Conservation (phyloP, 2,329 filamentous ascomycete species). For the Dendrostoma leiphaemia region DNA sequence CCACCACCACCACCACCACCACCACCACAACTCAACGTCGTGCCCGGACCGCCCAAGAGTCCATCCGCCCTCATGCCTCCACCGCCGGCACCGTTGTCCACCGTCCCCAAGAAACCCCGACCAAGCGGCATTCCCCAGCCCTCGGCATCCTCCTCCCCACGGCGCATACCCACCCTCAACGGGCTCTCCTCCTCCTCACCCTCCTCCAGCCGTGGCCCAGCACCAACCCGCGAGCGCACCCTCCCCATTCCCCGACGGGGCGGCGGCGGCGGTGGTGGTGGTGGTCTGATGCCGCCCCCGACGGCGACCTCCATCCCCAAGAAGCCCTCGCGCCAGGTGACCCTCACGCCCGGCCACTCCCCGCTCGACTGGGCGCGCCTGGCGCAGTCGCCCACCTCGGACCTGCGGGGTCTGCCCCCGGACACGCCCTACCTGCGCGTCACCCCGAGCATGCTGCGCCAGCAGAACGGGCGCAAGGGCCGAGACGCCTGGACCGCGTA, state of each 20-base stretch:
- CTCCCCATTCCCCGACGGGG: constrained; percentile 41
- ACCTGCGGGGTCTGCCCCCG: constrained; percentile 63
- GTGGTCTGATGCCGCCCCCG: constrained; percentile 57
- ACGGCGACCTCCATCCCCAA: constrained; percentile 40
- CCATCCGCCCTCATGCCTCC: constrained; percentile 13
- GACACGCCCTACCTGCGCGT: constrained; percentile 65
- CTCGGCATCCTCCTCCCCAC: constrained; percentile 10
- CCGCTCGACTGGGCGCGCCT: constrained; percentile 95
- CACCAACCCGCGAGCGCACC: constrained; percentile 27
- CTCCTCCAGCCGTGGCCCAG: constrained; percentile 22
- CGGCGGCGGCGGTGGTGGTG: no score
- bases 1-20: constrained; percentile 20
- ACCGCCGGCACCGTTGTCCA: neutral
- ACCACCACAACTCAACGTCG: neutral
- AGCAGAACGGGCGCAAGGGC: constrained; percentile 78
- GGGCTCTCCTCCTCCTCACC: constrained; percentile 10
- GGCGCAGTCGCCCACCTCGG: constrained; percentile 52
- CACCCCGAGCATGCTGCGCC: constrained; percentile 75
- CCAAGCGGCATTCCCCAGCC: constrained; percentile 13
- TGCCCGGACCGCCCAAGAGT: neutral
- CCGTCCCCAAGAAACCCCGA: neutral
- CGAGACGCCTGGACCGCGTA: constrained; percentile 89
- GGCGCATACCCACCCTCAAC: constrained; percentile 14
- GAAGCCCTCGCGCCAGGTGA: constrained; percentile 63
- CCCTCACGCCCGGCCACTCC: constrained; percentile 85